Evolutionary conservation across 1,284 basidiomycete genomes (phyloP).

Genomic region (Papiliotrema flavescens): DNA sequence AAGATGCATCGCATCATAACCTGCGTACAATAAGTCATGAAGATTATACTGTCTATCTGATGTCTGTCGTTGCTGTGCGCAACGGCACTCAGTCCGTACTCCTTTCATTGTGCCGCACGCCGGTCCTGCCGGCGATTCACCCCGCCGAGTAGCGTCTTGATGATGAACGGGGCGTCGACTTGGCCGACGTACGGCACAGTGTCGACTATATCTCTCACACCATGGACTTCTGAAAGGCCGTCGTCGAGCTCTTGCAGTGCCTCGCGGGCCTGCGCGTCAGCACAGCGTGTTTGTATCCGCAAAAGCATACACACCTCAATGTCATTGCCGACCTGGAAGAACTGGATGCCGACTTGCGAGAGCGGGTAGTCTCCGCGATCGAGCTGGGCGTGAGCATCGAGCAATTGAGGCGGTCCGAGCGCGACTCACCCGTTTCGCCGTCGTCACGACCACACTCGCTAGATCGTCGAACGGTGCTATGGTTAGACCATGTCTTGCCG

Average conservation of each 20-base stretch:
- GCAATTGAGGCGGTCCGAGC: neutral
- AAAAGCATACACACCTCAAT: slow-evolving; percentile 24
- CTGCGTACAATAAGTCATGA: too few species aligned
- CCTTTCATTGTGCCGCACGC: too few species aligned
- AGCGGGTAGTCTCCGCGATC: slow-evolving; percentile 47
- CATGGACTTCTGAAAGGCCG: slow-evolving; percentile 30
- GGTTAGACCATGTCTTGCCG: slow-evolving; percentile 23
- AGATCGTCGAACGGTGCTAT: slow-evolving; percentile 38
- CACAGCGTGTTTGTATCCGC: neutral
- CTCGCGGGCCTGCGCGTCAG: slow-evolving; percentile 24
- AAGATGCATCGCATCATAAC: too few species aligned
- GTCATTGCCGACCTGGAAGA: slow-evolving; percentile 48
- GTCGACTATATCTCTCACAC: slow-evolving; percentile 45
- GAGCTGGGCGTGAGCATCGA: slow-evolving; percentile 20
- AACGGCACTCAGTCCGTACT: neutral
- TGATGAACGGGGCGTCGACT: slow-evolving; percentile 32
- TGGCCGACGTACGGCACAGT: slow-evolving; percentile 39
- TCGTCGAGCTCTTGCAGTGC: slow-evolving; percentile 47
- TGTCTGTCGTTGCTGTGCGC: neutral
- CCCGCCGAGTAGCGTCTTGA: slow-evolving; percentile 43
- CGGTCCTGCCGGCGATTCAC: slow-evolving; percentile 39
- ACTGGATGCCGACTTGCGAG: slow-evolving; percentile 49
- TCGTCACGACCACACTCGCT: slow-evolving; percentile 32
- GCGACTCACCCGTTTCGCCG: slow-evolving; percentile 27
- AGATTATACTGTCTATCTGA: too few species aligned